phyloP scores from a whole-genome alignment of 2,329 filamentous ascomycete genomes.

The Trichoderma koningiopsis region DNA sequence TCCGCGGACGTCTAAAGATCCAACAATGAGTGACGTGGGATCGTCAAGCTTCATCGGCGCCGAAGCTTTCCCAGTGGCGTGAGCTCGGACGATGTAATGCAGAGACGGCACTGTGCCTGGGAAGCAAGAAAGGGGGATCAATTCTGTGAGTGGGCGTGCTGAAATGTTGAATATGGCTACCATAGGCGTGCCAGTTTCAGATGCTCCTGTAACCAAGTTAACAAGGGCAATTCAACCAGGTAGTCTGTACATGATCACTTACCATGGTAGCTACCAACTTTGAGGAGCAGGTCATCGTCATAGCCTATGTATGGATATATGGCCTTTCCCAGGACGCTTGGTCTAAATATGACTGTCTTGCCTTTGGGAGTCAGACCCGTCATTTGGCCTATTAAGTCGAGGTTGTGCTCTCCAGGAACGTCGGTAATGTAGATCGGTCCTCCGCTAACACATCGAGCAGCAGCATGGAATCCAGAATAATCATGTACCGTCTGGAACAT shows the following conservation, averaged over 20 bases:
- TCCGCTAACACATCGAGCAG: conserved; percentile 84
- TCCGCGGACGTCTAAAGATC: conserved; percentile 64
- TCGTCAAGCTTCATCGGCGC: conserved; percentile 49
- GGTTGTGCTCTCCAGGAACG: conserved; percentile 76
- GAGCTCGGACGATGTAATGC: conserved; percentile 73
- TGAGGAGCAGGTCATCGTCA: conserved; percentile 71
- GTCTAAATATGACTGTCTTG: conserved; percentile 78
- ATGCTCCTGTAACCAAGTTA: conserved; percentile 42
- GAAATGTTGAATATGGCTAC: conserved; percentile 85
- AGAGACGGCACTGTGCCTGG: conserved; percentile 63
- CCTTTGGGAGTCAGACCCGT: conserved; percentile 71
- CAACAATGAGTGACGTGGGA: conserved; percentile 56
- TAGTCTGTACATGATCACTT: conserved; percentile 25
- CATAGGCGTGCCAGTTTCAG: conserved; percentile 71
- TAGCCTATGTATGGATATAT: conserved; percentile 76
- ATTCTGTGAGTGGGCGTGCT: conserved; percentile 61
- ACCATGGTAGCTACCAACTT: conserved; percentile 79
- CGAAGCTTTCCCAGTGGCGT: conserved; percentile 66
- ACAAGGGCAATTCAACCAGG: neutral
- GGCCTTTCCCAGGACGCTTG: conserved; percentile 71
- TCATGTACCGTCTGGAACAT: conserved; percentile 67
- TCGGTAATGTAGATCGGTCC: conserved; percentile 96
- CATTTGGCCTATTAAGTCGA: conserved; percentile 76
- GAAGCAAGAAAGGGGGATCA: conserved; percentile 72
- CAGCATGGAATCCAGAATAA: conserved; percentile 84